A percentile compares a stretch with the other conserved stretches of the same genome.
Evolutionary conservation across 2,329 filamentous ascomycete species (phyloP).

Genomic region (Camillea tinctor): DNA sequence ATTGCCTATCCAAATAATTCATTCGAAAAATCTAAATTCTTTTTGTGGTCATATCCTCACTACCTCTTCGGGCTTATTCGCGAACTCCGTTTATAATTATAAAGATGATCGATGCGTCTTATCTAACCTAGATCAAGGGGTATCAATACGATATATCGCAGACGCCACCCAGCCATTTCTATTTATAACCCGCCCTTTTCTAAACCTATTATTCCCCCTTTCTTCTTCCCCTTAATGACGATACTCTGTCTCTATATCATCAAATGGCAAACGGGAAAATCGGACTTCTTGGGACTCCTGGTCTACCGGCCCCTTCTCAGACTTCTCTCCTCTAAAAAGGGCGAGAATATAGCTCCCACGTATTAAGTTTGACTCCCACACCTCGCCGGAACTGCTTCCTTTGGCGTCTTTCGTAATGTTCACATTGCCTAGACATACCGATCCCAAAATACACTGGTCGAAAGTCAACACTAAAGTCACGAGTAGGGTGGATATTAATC

Average conservation of each 20-base stretch:
- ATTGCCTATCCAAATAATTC: too few relatives aligned
- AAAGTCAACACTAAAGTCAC: not conserved
- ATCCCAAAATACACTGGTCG: constrained; percentile 15
- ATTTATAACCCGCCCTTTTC: not conserved
- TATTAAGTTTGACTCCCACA: not conserved
- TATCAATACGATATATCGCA: not conserved
- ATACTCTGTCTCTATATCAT: not conserved
- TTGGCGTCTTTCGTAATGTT: constrained; percentile 10
- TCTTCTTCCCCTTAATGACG: not conserved
- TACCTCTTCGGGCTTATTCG: too few relatives aligned
- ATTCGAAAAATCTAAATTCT: too few relatives aligned
- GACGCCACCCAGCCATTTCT: not conserved
- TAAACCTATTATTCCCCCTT: not conserved
- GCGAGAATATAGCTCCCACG: not conserved
- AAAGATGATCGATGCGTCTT: too few relatives aligned
- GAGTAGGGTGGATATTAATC: not conserved
- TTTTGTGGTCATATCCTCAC: too few relatives aligned
- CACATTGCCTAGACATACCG: constrained; percentile 20
- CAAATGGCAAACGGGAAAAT: not conserved
- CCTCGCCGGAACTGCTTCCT: not conserved
- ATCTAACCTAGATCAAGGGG: not conserved
- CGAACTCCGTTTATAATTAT: too few relatives aligned
- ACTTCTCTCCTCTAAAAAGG: not conserved
- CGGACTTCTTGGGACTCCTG: not conserved
- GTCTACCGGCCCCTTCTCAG: not conserved